Percentiles rank a stretch among this genome's conserved stretches.
These are phyloP conservation scores for Lathyrus aphaca DNA, from an alignment of 306 rosid genomes.

Conservation along the genomic window DNA sequence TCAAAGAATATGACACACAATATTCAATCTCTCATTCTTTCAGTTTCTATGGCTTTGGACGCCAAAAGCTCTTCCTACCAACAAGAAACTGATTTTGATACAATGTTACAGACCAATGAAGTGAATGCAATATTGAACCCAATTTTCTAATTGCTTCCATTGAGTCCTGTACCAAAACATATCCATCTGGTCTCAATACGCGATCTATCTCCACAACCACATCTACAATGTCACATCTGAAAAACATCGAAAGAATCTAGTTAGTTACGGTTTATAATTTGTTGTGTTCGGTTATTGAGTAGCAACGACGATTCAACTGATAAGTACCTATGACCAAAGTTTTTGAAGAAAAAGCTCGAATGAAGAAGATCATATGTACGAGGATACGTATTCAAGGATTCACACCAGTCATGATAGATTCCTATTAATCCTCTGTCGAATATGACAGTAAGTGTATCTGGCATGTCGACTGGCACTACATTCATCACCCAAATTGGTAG, in stretches of 20 bases:
- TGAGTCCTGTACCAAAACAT: conserved; percentile 67
- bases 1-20: neutral
- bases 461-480: conserved; percentile 68
- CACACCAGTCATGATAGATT: conserved; percentile 95
- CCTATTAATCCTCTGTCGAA: conserved; percentile 85
- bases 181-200: conserved; percentile 87
- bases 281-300: neutral
- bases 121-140: conserved; percentile 66
- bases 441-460: conserved; percentile 69
- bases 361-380: conserved; percentile 88
- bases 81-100: conserved; percentile 65
- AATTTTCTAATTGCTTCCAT: conserved; percentile 62
- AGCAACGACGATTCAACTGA: neutral
- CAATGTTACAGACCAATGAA: conserved; percentile 70
- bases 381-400: conserved; percentile 83
- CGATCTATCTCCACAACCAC: conserved; percentile 83
- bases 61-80: conserved; percentile 79
- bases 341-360: conserved; percentile 66
- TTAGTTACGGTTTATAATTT: neutral
- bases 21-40: neutral
- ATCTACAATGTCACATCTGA: conserved; percentile 70
- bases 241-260: conserved; percentile 18
- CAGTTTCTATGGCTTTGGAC: conserved; percentile 15
- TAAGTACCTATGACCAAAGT: conserved; percentile 58
- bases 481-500: conserved; percentile 88